Evolutionary conservation across 169 alveolate species (phyloP).

Genomic region (Neospora caninum): DNA sequence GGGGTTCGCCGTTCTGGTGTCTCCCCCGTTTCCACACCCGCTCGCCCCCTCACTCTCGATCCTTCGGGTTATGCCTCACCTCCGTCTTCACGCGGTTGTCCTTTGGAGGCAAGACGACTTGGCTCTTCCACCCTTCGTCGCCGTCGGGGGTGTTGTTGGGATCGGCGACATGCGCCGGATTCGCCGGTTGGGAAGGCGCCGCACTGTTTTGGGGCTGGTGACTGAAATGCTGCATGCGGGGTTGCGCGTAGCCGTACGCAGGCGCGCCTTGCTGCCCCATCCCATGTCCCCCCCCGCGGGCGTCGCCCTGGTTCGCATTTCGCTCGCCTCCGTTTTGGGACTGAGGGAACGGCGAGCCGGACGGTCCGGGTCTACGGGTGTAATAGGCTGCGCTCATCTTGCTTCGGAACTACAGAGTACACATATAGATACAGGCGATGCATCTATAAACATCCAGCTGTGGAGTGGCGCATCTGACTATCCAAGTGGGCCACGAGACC

Average conservation of each 20-base stretch:
- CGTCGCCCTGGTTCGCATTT: background rate
- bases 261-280: background rate
- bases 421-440: too few species aligned
- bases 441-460: too few species aligned
- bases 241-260: background rate
- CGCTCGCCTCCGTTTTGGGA: background rate
- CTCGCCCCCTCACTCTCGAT: background rate
- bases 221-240: background rate
- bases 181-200: background rate
- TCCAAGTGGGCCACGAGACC: too few species aligned
- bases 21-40: too few species aligned
- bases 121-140: conserved; percentile 2
- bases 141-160: background rate
- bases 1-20: too few species aligned
- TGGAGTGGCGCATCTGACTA: too few species aligned
- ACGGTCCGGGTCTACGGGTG: background rate
- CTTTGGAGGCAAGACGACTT: conserved; percentile 24
- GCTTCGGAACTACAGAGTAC: background rate
- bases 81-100: conserved; percentile 31
- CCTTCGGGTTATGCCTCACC: background rate
- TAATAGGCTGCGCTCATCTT: conserved; percentile 1
- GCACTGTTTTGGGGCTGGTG: background rate
- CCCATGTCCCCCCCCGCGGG: too few species aligned
- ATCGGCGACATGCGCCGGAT: background rate
- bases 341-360: background rate